Conservation (phyloP, 768 basidiomycete genomes). For the Suillus alpinus region DNA sequence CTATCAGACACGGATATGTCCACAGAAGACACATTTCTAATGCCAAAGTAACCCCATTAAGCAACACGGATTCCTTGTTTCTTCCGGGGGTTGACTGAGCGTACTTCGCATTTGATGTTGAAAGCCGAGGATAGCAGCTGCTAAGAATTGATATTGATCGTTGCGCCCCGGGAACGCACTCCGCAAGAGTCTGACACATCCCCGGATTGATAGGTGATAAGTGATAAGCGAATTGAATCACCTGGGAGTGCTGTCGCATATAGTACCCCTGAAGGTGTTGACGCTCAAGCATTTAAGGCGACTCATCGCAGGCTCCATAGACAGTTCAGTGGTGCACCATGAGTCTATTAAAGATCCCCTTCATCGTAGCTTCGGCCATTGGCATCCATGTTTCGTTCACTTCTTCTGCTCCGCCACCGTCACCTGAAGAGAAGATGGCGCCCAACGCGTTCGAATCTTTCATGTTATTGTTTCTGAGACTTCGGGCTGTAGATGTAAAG, state of each 20-base stretch:
- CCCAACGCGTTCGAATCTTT: neutral
- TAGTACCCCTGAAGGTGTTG: neutral
- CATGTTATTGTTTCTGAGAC: neutral
- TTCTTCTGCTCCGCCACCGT: slow-evolving; percentile 41
- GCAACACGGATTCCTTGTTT: neutral
- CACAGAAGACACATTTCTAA: neutral
- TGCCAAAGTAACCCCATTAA: neutral
- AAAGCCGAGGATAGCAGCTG: neutral
- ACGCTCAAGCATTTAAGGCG: neutral
- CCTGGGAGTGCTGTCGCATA: neutral
- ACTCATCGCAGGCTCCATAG: too few species aligned
- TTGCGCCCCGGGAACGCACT: neutral
- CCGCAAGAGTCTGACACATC: neutral
- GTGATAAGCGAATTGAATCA: too few species aligned
- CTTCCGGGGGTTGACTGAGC: neutral
- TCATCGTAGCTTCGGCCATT: slow-evolving; percentile 38
- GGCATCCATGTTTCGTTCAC: slow-evolving; percentile 41
- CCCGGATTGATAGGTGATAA: neutral
- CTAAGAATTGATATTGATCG: neutral
- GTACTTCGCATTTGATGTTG: neutral
- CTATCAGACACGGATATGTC: too few species aligned
- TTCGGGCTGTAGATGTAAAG: neutral
- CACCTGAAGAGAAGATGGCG: slow-evolving; percentile 28
- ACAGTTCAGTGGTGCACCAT: slow-evolving; percentile 11
- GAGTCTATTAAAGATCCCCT: slow-evolving; percentile 39